Percentiles rank a stretch among this genome's conserved stretches.
Evolutionary conservation across 164 flowering plant genomes (phyloP).

Genomic region (Warburgia ugandensis): DNA sequence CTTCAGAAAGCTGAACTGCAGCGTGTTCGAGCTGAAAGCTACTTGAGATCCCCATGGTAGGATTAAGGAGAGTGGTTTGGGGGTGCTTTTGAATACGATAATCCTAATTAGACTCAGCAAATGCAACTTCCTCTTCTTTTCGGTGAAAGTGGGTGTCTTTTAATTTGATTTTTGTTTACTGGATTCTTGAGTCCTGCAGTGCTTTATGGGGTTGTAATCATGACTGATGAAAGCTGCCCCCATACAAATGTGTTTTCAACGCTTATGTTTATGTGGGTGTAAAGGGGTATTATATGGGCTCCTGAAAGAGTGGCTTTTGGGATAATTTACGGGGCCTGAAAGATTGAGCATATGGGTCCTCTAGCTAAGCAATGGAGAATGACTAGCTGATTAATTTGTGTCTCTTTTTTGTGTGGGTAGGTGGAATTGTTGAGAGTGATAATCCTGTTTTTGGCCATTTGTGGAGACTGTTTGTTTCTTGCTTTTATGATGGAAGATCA

Average conservation of each 20-base stretch:
- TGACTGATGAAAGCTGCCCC: slow-evolving; percentile 41
- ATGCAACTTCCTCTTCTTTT: slow-evolving; percentile 39
- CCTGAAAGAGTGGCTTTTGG: background rate
- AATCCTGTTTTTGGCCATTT: background rate
- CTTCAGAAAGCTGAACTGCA: background rate
- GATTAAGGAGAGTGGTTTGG: slow-evolving; percentile 20
- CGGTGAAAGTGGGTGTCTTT: slow-evolving; percentile 43
- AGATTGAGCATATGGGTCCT: background rate
- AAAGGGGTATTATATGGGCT: slow-evolving; percentile 17
- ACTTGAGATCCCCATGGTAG: slow-evolving; percentile 31
- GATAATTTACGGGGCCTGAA: too few species aligned
- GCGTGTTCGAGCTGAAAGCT: slow-evolving; percentile 15
- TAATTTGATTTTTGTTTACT: slow-evolving; percentile 23
- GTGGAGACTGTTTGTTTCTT: background rate
- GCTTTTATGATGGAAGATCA: background rate
- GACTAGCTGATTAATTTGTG: background rate
- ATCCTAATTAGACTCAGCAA: slow-evolving; percentile 33
- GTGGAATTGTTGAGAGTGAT: background rate
- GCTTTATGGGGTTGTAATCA: slow-evolving; percentile 61
- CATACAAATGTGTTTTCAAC: slow-evolving; percentile 18
- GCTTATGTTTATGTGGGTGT: slow-evolving; percentile 23
- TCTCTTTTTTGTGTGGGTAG: background rate
- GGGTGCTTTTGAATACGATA: slow-evolving; percentile 24
- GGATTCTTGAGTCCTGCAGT: slow-evolving; percentile 45
- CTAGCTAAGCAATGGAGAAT: background rate